Conservation (phyloP, 192 early-diverging fungal genomes). For the Umbelopsis sp. region DNA sequence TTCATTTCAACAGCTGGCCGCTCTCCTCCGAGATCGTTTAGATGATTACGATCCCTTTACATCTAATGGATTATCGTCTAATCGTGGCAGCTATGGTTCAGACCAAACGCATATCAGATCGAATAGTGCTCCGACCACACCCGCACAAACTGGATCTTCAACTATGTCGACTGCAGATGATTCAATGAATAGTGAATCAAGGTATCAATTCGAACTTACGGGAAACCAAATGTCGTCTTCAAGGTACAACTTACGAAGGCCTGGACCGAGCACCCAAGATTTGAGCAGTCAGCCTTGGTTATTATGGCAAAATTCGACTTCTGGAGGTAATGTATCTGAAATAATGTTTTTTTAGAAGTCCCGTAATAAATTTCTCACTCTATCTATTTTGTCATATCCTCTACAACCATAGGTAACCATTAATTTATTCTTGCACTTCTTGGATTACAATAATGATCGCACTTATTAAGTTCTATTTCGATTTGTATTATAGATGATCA, state of each 20-base stretch:
- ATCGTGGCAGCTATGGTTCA: background rate
- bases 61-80: background rate
- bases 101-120: slow-evolving; percentile 13
- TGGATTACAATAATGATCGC: too few relatives aligned
- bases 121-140: slow-evolving; percentile 11
- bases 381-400: too few relatives aligned
- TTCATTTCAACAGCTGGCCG: background rate
- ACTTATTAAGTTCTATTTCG: background rate
- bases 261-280: background rate
- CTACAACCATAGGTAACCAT: too few relatives aligned
- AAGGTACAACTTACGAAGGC: background rate
- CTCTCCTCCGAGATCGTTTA: slow-evolving; percentile 6
- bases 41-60: slow-evolving; percentile 13
- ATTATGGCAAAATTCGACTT: background rate
- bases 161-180: background rate
- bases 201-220: background rate
- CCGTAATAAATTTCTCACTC: too few relatives aligned
- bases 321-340: background rate
- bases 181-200: background rate
- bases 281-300: background rate
- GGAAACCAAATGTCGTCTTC: background rate
- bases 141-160: background rate
- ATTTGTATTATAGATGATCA: background rate
- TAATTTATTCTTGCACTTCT: too few relatives aligned
- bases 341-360: background rate